phyloP scores from a whole-genome alignment of 495 filamentous ascomycete genomes.

The Penicillium odoratum region DNA sequence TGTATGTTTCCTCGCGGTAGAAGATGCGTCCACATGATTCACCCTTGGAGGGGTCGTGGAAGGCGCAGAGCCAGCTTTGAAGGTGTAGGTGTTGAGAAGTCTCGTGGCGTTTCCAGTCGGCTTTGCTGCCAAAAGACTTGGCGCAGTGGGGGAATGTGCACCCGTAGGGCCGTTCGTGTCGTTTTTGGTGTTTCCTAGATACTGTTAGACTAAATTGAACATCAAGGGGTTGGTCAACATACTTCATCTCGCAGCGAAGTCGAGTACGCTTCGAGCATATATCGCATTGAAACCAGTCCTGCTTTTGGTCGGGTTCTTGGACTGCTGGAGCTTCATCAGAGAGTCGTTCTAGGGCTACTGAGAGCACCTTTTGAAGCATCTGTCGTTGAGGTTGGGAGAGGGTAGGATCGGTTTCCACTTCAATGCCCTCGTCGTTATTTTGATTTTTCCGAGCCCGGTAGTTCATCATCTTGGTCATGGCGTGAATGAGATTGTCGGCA shows the following conservation, averaged over 20 bases:
- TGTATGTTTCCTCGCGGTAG: conserved; percentile 61
- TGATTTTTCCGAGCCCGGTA: conserved; percentile 30
- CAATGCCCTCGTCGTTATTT: conserved; percentile 28
- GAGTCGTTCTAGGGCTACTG: conserved; percentile 33
- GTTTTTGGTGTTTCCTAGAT: conserved; percentile 80
- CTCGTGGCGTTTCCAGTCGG: conserved; percentile 97
- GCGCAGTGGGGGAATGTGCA: conserved; percentile 76
- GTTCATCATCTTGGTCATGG: conserved; percentile 42
- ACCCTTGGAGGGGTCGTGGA: conserved; percentile 32
- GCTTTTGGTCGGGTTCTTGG: conserved; percentile 31
- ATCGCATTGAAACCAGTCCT: conserved; percentile 49
- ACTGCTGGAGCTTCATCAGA: conserved; percentile 19
- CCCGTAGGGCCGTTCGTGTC: conserved; percentile 83
- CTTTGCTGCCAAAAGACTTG: conserved; percentile 86
- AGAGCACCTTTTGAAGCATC: conserved; percentile 37
- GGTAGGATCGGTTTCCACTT: conserved; percentile 20
- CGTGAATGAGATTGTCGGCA: conserved; percentile 37
- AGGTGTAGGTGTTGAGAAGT: conserved; percentile 78
- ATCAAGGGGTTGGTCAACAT: conserved; percentile 23
- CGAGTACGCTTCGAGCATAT: conserved; percentile 56
- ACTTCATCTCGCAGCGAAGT: conserved; percentile 73
- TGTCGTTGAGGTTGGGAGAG: conserved; percentile 36
- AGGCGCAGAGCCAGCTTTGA: conserved; percentile 75
- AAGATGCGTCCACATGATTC: conserved; percentile 57
- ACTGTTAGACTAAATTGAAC: conserved; percentile 15